Conservation (phyloP, 2,329 filamentous ascomycete species). For the Zarea fungicola region DNA sequence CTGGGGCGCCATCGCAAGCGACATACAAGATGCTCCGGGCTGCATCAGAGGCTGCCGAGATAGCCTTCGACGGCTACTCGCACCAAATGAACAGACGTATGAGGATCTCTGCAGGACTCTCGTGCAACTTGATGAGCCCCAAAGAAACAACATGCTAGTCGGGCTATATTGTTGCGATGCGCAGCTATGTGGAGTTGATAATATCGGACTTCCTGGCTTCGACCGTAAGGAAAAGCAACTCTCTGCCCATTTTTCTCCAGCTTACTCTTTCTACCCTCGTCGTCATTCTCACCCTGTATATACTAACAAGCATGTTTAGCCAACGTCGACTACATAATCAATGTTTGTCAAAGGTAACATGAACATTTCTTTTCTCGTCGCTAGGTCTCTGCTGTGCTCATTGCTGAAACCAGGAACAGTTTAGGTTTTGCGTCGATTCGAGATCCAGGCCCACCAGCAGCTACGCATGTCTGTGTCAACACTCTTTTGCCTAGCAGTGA, state of each 20-base stretch:
- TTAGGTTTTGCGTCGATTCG: conserved; percentile 24
- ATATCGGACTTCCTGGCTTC: conserved; percentile 27
- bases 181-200: conserved; percentile 43
- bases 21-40: conserved; percentile 7
- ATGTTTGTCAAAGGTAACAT: conserved; percentile 44
- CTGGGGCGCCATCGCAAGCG: conserved; percentile 11
- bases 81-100: conserved; percentile 24
- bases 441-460: conserved; percentile 33
- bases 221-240: conserved; percentile 35
- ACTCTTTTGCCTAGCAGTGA: conserved; percentile 6
- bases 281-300: neutral
- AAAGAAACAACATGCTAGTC: conserved; percentile 31
- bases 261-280: neutral
- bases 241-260: neutral
- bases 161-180: conserved; percentile 49
- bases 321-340: conserved; percentile 47
- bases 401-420: conserved; percentile 18
- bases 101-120: conserved; percentile 28
- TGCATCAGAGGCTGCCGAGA: conserved; percentile 13
- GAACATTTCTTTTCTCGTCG: neutral
- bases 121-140: conserved; percentile 20
- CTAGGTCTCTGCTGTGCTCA: neutral
- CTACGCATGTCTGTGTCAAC: conserved; percentile 22
- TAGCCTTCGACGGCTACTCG: conserved; percentile 8
- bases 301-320: conserved; percentile 28